phyloP scores from a whole-genome alignment of 225 moss, liverwort and hornwort genomes.

The Neckera pumila region DNA sequence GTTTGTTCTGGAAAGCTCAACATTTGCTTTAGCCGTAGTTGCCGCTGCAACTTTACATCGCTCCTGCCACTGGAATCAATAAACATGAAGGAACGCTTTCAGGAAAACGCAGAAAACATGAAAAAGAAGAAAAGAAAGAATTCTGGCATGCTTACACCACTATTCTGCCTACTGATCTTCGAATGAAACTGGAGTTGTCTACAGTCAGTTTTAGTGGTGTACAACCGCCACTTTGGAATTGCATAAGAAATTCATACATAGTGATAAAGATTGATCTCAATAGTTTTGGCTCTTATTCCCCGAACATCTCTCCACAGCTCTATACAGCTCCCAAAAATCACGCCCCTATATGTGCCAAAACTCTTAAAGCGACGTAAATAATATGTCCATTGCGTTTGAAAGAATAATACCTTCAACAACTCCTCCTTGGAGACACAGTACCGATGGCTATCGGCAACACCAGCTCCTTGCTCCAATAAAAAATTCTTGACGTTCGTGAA shows the following conservation, averaged over 20 bases:
- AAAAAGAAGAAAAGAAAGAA: neutral
- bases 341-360: neutral
- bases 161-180: neutral
- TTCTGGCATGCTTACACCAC: neutral
- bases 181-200: neutral
- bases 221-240: neutral
- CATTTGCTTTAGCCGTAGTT: neutral
- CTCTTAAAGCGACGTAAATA: neutral
- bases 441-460: constrained; percentile 18
- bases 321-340: neutral
- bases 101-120: neutral
- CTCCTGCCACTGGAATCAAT: constrained; percentile 68
- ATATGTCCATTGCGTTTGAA: neutral
- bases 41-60: constrained; percentile 26
- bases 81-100: neutral
- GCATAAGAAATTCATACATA: neutral
- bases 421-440: constrained; percentile 34
- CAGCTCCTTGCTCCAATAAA: constrained; percentile 64
- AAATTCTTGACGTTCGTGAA: constrained; percentile 41
- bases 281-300: neutral
- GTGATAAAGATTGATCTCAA: neutral
- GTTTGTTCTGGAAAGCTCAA: constrained; percentile 14
- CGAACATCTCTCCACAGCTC: neutral
- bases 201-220: neutral
- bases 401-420: constrained; percentile 17